Conservation (phyloP, 495 filamentous ascomycete genomes). For the Aspergillus sparsus region DNA sequence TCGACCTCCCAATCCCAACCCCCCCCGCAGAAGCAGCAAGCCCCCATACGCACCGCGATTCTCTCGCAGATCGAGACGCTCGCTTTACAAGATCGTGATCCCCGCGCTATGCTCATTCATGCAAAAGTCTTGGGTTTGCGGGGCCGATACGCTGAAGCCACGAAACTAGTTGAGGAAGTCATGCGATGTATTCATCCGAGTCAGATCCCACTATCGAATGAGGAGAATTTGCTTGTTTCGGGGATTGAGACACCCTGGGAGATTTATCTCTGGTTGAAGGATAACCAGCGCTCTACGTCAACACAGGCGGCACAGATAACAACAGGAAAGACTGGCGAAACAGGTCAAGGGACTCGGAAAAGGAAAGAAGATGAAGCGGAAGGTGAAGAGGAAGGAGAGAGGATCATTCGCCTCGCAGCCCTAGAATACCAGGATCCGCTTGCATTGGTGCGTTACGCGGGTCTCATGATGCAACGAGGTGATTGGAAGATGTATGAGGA, state of each 20-base stretch:
- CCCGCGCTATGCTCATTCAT: conserved; percentile 35
- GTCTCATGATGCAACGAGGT: conserved; percentile 23
- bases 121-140: conserved; percentile 31
- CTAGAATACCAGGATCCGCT: conserved; percentile 35
- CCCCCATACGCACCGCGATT: conserved; percentile 17
- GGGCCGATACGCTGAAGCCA: conserved; percentile 25
- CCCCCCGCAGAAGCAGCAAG: too few species aligned
- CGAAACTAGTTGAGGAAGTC: conserved; percentile 31
- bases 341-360: conserved; percentile 17
- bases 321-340: not conserved
- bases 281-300: not conserved
- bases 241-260: conserved; percentile 32
- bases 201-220: not conserved
- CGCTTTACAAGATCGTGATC: conserved; percentile 27
- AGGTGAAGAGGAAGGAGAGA: not conserved
- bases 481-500: conserved; percentile 38
- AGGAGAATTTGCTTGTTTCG: not conserved
- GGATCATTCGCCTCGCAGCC: conserved; percentile 24
- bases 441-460: conserved; percentile 33
- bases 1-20: not conserved
- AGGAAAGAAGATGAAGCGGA: not conserved
- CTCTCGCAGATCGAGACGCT: conserved; percentile 25
- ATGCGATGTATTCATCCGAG: conserved; percentile 11
- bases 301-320: too few species aligned
- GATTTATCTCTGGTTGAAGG: conserved; percentile 28